phyloP scores from a whole-genome alignment of 352 stramenopile species.

The Pythium biforme region DNA sequence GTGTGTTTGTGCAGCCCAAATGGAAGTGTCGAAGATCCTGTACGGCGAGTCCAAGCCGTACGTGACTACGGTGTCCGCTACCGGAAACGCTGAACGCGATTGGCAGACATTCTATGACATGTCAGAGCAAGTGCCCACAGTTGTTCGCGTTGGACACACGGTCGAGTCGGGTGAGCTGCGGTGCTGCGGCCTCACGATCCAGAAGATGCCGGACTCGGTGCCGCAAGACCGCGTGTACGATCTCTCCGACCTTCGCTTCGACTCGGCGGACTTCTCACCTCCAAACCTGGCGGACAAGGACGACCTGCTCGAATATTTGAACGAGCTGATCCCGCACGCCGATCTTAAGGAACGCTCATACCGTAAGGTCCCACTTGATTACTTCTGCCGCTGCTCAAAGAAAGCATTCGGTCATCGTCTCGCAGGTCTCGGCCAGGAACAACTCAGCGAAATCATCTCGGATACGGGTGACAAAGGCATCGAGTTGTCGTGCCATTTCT shows the following conservation, averaged over 20 bases:
- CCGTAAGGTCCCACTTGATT: constrained; percentile 71
- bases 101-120: constrained; percentile 85
- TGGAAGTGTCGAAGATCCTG: constrained; percentile 80
- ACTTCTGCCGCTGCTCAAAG: constrained; percentile 83
- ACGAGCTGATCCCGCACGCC: constrained; percentile 71
- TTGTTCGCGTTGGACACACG: constrained; percentile 71
- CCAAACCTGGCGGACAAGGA: constrained; percentile 46
- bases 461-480: constrained; percentile 55
- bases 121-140: constrained; percentile 84
- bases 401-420: constrained; percentile 56
- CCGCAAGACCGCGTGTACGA: constrained; percentile 59
- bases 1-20: constrained; percentile 31
- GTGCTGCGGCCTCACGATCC: constrained; percentile 75
- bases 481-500: constrained; percentile 82
- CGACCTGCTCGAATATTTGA: constrained; percentile 70
- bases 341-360: constrained; percentile 55
- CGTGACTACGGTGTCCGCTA: constrained; percentile 68
- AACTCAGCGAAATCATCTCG: constrained; percentile 51
- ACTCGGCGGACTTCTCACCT: constrained; percentile 47
- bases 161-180: constrained; percentile 43
- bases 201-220: constrained; percentile 70
- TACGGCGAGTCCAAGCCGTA: constrained; percentile 76
- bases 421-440: constrained; percentile 43
- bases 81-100: constrained; percentile 59
- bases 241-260: constrained; percentile 62